Evolutionary conservation across 108 stramenopile species (phyloP).

Genomic region (Pinguiococcus pyrenoidosus): DNA sequence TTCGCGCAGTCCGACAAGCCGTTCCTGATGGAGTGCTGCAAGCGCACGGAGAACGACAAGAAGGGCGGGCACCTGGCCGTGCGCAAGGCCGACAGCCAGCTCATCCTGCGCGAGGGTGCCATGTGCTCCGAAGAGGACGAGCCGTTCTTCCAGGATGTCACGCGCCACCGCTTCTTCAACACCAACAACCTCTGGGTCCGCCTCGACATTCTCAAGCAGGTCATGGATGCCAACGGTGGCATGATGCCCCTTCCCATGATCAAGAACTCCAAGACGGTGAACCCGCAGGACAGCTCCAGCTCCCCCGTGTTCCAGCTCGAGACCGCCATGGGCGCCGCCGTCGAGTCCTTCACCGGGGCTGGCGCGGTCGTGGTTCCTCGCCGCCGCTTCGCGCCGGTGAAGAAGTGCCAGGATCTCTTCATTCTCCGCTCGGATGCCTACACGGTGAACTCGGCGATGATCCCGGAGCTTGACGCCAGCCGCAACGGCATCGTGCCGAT

Average conservation of each 20-base stretch:
- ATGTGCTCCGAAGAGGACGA: slow-evolving; percentile 95
- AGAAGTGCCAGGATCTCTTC: slow-evolving; percentile 94
- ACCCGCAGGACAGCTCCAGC: slow-evolving; percentile 75
- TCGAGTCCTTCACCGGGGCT: slow-evolving; percentile 84
- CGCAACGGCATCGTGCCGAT: slow-evolving; percentile 58
- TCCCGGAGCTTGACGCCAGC: slow-evolving; percentile 72
- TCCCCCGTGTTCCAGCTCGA: slow-evolving; percentile 76
- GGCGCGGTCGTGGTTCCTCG: slow-evolving; percentile 64
- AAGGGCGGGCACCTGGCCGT: slow-evolving; percentile 96
- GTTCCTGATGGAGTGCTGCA: slow-evolving; percentile 80
- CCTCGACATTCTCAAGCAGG: slow-evolving; percentile 84
- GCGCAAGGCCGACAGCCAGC: slow-evolving; percentile 65
- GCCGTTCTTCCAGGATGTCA: slow-evolving; percentile 79
- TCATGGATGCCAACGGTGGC: slow-evolving; percentile 71
- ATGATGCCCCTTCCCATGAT: slow-evolving; percentile 97
- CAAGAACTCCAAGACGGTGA: slow-evolving; percentile 92
- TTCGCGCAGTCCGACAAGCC: slow-evolving; percentile 71
- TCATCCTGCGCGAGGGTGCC: slow-evolving; percentile 92
- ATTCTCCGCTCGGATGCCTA: slow-evolving; percentile 92
- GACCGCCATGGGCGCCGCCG: slow-evolving; percentile 98
- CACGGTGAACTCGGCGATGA: slow-evolving; percentile 59
- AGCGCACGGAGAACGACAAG: slow-evolving; percentile 80
- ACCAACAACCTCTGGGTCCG: slow-evolving; percentile 99
- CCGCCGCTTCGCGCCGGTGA: slow-evolving; percentile 95
- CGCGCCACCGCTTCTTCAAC: slow-evolving; percentile 93